These are phyloP conservation scores for Ascochyta viciae-villosae DNA, from an alignment of 2,329 filamentous ascomycete species.

Conservation along the genomic window DNA sequence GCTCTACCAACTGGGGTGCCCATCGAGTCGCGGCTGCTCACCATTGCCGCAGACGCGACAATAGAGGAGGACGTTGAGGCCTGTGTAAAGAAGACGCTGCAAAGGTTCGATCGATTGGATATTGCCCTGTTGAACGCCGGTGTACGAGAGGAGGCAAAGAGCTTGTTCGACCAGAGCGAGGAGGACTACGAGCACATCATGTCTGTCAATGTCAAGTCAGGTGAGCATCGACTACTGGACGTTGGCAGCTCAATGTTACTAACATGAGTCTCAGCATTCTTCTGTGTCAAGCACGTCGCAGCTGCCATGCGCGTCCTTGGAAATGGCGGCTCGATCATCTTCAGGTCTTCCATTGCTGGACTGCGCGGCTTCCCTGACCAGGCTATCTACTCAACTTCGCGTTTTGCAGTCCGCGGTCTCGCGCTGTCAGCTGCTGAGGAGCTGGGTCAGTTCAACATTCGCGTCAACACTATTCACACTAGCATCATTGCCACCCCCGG, in stretches of 20 bases:
- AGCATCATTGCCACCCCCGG: slow-evolving; percentile 49
- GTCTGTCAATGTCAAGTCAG: slow-evolving; percentile 48
- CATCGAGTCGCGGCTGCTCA: slow-evolving; percentile 36
- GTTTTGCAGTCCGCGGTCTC: slow-evolving; percentile 50
- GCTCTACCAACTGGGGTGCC: slow-evolving; percentile 35
- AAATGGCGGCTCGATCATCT: slow-evolving; percentile 49
- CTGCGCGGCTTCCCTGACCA: slow-evolving; percentile 49
- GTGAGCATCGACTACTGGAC: slow-evolving; percentile 25
- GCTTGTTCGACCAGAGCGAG: slow-evolving; percentile 47
- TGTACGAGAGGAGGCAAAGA: slow-evolving; percentile 36
- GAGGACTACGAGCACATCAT: slow-evolving; percentile 49
- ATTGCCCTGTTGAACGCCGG: slow-evolving; percentile 39
- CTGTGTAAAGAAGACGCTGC: slow-evolving; percentile 66
- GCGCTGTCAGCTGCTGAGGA: slow-evolving; percentile 49
- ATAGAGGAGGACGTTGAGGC: slow-evolving; percentile 77
- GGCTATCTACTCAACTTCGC: slow-evolving; percentile 47
- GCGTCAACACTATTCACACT: slow-evolving; percentile 52
- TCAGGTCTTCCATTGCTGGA: slow-evolving; percentile 51
- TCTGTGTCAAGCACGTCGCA: slow-evolving; percentile 48
- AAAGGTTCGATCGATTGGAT: slow-evolving; percentile 39
- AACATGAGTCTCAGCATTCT: slow-evolving; percentile 37
- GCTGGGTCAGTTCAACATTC: slow-evolving; percentile 48
- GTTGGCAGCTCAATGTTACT: background rate
- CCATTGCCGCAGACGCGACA: slow-evolving; percentile 47
- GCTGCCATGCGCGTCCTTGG: slow-evolving; percentile 42